These are phyloP conservation scores for Pezicula carpinea DNA, from an alignment of 2,329 filamentous ascomycete genomes.

Conservation along the genomic window DNA sequence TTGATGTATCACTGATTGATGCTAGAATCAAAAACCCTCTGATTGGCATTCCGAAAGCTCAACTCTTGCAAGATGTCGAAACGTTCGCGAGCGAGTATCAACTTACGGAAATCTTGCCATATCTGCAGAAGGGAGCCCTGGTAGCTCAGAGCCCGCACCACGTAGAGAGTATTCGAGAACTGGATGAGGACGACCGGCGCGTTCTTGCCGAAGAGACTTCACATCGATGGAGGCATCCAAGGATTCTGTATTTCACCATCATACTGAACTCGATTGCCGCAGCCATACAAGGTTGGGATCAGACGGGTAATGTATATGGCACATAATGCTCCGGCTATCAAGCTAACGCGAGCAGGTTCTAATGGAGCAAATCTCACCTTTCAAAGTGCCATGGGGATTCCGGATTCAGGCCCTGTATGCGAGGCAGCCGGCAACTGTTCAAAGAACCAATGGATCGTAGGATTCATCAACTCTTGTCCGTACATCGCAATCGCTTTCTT, in stretches of 20 bases:
- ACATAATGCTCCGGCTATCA: neutral
- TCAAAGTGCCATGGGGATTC: constrained; percentile 31
- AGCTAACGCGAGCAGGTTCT: constrained; percentile 29
- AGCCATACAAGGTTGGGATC: constrained; percentile 46
- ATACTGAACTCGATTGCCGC: constrained; percentile 63
- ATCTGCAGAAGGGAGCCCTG: constrained; percentile 66
- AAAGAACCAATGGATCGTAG: constrained; percentile 43
- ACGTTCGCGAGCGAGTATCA: constrained; percentile 57
- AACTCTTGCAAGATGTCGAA: constrained; percentile 50
- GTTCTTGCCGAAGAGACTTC: constrained; percentile 56
- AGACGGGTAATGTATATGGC: constrained; percentile 13
- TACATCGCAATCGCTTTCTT: constrained; percentile 42
- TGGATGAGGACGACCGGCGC: constrained; percentile 55
- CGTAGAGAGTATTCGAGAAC: constrained; percentile 57
- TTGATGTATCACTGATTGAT: neutral
- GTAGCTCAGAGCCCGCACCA: constrained; percentile 65
- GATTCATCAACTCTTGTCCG: constrained; percentile 51
- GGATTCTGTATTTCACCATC: constrained; percentile 61
- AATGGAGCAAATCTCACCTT: constrained; percentile 37
- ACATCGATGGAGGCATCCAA: constrained; percentile 64
- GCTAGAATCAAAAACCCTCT: constrained; percentile 50
- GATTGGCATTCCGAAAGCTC: constrained; percentile 44
- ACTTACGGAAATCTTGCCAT: constrained; percentile 50
- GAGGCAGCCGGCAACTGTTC: constrained; percentile 5
- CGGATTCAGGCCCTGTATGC: constrained; percentile 16